These are phyloP conservation scores for Phyllosticta citribraziliensis DNA, from an alignment of 2,329 filamentous ascomycete species.

Conservation along the genomic window DNA sequence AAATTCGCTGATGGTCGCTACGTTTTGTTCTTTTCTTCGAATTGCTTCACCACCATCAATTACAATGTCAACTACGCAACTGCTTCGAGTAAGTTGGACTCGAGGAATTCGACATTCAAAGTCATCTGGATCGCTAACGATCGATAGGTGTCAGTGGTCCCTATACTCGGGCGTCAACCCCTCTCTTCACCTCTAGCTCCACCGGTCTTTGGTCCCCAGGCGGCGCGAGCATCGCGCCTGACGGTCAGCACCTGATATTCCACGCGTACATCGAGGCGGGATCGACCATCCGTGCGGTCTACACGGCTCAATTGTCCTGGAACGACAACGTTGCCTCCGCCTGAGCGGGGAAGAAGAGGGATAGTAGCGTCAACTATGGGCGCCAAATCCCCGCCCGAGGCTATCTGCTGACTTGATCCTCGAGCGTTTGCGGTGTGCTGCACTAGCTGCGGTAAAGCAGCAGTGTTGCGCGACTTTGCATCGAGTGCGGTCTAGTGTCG, in stretches of 20 bases:
- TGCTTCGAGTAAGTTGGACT: conserved; percentile 3
- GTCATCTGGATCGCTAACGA: not conserved
- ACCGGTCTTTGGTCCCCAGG: conserved; percentile 9
- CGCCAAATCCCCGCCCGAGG: not conserved
- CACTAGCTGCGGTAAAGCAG: not conserved
- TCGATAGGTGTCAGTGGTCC: conserved; percentile 5
- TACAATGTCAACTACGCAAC: conserved; percentile 54
- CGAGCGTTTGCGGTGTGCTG: not conserved
- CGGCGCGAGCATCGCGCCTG: conserved; percentile 6
- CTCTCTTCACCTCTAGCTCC: conserved; percentile 4
- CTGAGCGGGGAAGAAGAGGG: not conserved
- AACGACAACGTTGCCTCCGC: not conserved
- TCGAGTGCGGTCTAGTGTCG: not conserved
- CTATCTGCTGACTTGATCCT: not conserved
- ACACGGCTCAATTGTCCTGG: conserved; percentile 2
- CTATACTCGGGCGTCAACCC: conserved; percentile 6
- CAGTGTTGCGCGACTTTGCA: not conserved
- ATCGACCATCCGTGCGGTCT: conserved; percentile 1
- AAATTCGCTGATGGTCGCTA: conserved; percentile 41
- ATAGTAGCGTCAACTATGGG: not conserved
- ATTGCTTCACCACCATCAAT: conserved; percentile 44
- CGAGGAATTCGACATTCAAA: not conserved
- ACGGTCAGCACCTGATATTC: conserved; percentile 7
- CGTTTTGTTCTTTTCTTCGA: conserved; percentile 53
- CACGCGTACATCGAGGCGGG: conserved; percentile 6